Evolutionary conservation across 345 rosid genomes (phyloP).

Genomic region (Gossypioides kirkii): DNA sequence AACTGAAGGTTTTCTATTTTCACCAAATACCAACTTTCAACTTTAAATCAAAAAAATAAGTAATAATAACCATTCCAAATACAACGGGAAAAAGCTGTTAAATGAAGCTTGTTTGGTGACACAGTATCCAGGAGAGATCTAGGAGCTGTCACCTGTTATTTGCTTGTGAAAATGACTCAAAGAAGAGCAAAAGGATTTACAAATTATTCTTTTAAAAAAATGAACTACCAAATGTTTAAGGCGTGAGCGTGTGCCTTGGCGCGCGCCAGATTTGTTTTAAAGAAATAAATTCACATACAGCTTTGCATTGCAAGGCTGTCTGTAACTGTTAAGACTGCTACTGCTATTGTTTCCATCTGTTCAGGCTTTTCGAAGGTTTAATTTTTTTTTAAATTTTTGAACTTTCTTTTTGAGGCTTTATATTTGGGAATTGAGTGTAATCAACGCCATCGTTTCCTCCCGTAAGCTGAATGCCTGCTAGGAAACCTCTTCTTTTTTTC

Average conservation of each 20-base stretch:
- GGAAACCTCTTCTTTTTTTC: conserved; percentile 1
- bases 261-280: background rate
- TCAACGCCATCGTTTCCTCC: conserved; percentile 41
- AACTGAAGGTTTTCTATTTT: background rate
- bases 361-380: background rate
- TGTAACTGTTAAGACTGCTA: conserved; percentile 11
- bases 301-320: conserved; percentile 22
- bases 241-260: background rate
- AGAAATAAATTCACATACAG: background rate
- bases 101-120: conserved; percentile 9
- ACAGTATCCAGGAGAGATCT: conserved; percentile 33
- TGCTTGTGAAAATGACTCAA: conserved; percentile 26
- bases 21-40: background rate
- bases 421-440: conserved; percentile 36
- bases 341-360: conserved; percentile 4
- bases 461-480: conserved; percentile 29
- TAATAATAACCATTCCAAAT: background rate
- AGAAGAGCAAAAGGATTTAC: background rate
- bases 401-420: background rate
- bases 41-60: background rate
- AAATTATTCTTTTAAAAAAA: background rate
- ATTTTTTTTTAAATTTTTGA: background rate
- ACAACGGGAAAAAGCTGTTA: conserved; percentile 5
- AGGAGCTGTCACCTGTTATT: conserved; percentile 18
- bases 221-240: conserved; percentile 26